Base-by-base conservation (phyloP, 306 rosid genomes). In the Mimosa pudica region DNA sequence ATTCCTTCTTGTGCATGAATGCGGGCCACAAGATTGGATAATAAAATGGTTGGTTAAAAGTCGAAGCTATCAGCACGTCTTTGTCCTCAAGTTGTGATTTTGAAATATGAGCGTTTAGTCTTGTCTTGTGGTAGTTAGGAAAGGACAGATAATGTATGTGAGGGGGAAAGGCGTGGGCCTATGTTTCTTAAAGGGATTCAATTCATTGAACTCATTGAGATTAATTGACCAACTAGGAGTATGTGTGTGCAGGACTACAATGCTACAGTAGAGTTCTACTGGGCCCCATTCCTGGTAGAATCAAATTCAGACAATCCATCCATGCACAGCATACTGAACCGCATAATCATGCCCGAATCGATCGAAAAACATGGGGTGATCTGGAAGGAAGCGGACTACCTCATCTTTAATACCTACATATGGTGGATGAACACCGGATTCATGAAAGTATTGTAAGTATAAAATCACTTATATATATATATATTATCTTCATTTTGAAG, bases 201-300 rank as follows among this genome's bases (percentile, higher is more conserved):
- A 16, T 64, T 46, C 13, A 51, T 60, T 33, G 20, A 52, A 16
- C 14, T 52, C 60, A 55, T 54, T 0, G 36, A 7, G 64, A 58
- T 9, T 60, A 60, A 60, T 55, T 47, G 16, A 35, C 24, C 18
- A 7, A 24, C 51, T 60, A 2, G 12, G 48, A 44, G 32, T 7
- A 18, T 72, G 70, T 62, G 63, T 62, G 65, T 79, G 82, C 80
- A 92, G 97, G 96, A 93, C 16, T 90, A 92, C 42, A 95, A 91
- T 83, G 90, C 99, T 12, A 93, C 97, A 0, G 90, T 95, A 73
- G 98, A 95, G 68, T 95, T 95, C 79, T 91, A 95, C 69, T 95
- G 99, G 99, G 94, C 99, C 30, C 99, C 99, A 32, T 95, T 95
- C 70, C 76, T 95, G 38, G 99, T 95, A 17, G 98, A 95, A 84